Evolutionary conservation across 306 rosid species (phyloP), one percentile per base, ranked within the genome.

Genomic region (Pyrus betulifolia): DNA sequence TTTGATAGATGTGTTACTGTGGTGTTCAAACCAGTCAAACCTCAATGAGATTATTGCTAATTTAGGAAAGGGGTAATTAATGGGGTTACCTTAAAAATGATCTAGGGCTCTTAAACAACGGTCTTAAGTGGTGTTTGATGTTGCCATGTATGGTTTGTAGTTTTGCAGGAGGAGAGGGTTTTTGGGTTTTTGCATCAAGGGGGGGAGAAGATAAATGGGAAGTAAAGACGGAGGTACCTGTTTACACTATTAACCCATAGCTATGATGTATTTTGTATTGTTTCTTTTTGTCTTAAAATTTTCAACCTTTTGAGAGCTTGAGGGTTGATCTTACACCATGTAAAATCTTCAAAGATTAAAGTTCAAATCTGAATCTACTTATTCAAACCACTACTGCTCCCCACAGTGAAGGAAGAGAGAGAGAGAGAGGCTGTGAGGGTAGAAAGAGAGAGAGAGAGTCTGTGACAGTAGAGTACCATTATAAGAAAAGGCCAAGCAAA

Each of bases 401-500:
- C 80, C 81, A 78, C 83, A 75, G 80, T 74, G 57, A 80, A 81
- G 44, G 69, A 44, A 30, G n/a, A 31, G 58, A 21, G 75, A 66
- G 72, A 71, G 68, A 42, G 74, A 59, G 59, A 9, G 27, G 27
- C 27, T 25, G 2, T 25, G 27, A 25, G 27, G 27, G 27, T 25
- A 25, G 31, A 58, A 57, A 28, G 30, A 30, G 63, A 70, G 76
- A 33, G 61, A 61, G 80, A 66, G 33, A 67, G 67, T 45, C 71
- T 23, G 55, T 10, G 59, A 69, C 75, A 64, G 81, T 35, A 76
- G 35, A 74, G 84, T 35, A 76, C 38, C 76, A 83, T 54, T 42
- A 72, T 71, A 68, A 85, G 84, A 85, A 85, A 79, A 85, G 72
- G 86, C 88, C 88, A 85, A 85, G 82, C 76, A 82, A 85, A 81